Evolutionary conservation across 352 stramenopile genomes (phyloP), one percentile per base, ranked within the genome.

Genomic region (Thalassiosira oceanica): DNA sequence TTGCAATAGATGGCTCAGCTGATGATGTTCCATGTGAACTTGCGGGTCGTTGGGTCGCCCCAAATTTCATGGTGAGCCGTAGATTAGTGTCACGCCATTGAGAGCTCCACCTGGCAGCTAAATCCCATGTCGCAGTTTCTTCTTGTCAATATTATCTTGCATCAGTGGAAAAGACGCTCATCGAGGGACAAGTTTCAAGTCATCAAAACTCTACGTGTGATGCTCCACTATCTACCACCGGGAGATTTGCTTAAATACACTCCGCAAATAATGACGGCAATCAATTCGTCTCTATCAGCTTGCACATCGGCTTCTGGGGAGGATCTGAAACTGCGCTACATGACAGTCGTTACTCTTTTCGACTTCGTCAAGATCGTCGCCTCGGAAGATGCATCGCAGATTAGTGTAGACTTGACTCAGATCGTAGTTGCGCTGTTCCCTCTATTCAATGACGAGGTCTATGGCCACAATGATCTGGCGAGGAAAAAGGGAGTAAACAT

Each of bases 51-150:
- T 90, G 82, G 85, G 72, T 92, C 15, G 74, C 74, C 7, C 60
- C 61, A 33, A 77, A 89, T 61, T 90, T 92, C 33, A 87, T 92
- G 82, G n/a, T n/a, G n/a, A n/a, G n/a, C n/a, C n/a, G n/a, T n/a
- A n/a, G n/a, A n/a, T n/a, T n/a, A n/a, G n/a, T n/a, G n/a, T n/a
- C n/a, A n/a, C n/a, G n/a, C n/a, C n/a, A n/a, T n/a, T n/a, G n/a
- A n/a, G n/a, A n/a, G n/a, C n/a, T n/a, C n/a, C n/a, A n/a, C n/a
- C n/a, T n/a, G n/a, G n/a, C n/a, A n/a, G n/a, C n/a, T n/a, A n/a
- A n/a, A n/a, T n/a, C n/a, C n/a, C n/a, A n/a, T n/a, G n/a, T n/a
- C n/a, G n/a, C n/a, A n/a, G n/a, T 88, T 80, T 66, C 69, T 92
- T 3, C 44, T 92, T 3, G 82, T 90, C 7, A 90, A 87, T 45